phyloP scores from a whole-genome alignment of 441 rosid species.

The Erodium trifolium region DNA sequence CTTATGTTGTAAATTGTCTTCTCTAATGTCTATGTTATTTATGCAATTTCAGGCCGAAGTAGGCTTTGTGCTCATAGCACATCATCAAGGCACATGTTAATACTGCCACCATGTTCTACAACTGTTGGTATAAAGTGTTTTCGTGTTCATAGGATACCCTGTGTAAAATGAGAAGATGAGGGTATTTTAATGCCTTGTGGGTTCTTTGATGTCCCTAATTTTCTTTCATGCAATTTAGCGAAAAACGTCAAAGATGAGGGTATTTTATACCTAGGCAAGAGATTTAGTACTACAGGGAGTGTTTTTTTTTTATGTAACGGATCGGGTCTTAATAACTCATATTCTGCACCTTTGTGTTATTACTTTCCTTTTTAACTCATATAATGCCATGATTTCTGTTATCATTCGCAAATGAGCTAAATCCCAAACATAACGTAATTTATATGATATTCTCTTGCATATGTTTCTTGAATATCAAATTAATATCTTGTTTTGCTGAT shows the following conservation, averaged over 20 bases:
- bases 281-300: not conserved
- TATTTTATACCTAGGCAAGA: not conserved
- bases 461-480: conserved; percentile 5
- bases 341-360: not conserved
- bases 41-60: not conserved
- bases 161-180: not conserved
- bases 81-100: not conserved
- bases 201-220: not conserved
- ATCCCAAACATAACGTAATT: not conserved
- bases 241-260: not conserved
- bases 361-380: not conserved
- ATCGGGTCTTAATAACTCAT: not conserved
- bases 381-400: not conserved
- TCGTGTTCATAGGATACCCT: not conserved
- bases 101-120: not conserved
- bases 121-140: not conserved
- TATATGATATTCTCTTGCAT: not conserved
- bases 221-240: not conserved
- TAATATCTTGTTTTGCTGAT: conserved; percentile 13
- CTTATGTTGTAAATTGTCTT: not conserved
- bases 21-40: not conserved
- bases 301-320: not conserved
- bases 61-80: not conserved
- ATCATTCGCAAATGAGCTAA: not conserved
- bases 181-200: not conserved